These are phyloP conservation scores for Dichotomocladium elegans DNA, from an alignment of 371 early-diverging fungal species.

Conservation along the genomic window DNA sequence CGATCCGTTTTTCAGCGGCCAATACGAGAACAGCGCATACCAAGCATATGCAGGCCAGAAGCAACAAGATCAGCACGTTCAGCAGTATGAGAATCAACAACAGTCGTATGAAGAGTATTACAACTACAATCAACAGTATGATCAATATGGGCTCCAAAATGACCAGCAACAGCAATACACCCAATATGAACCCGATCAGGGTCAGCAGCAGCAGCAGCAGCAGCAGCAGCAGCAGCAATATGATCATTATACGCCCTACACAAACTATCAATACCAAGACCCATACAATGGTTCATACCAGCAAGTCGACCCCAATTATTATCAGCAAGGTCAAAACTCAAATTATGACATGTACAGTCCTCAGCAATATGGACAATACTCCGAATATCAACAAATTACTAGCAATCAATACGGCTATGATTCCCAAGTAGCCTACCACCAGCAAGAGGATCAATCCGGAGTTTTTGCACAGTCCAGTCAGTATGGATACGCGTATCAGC, in stretches of 20 bases:
- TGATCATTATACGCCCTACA: conserved; percentile 1
- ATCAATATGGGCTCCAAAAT: conserved; percentile 15
- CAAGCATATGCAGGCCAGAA: conserved; percentile 2
- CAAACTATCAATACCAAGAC: conserved; percentile 9
- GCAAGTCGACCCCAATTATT: background rate
- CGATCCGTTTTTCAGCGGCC: conserved; percentile 3
- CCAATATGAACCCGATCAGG: conserved; percentile 7
- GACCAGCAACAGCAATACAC: conserved; percentile 24
- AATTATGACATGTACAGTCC: conserved; percentile 1
- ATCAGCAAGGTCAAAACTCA: conserved; percentile 1
- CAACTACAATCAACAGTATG: conserved; percentile 9
- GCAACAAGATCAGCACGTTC: conserved; percentile 6
- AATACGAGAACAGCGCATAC: conserved; percentile 10
- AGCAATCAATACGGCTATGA: conserved; percentile 1
- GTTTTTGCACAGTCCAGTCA: background rate
- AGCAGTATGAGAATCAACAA: background rate
- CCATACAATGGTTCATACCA: conserved; percentile 1
- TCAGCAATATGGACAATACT: background rate
- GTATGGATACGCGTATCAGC: background rate
- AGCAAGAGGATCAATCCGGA: background rate
- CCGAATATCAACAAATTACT: background rate
- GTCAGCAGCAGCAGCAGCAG: conserved; percentile 10
- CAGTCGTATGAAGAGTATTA: conserved; percentile 21
- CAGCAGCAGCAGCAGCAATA: conserved; percentile 4
- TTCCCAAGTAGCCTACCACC: background rate